Conservation (phyloP, 352 stramenopile species). For the Phytophthora tentaculata region DNA sequence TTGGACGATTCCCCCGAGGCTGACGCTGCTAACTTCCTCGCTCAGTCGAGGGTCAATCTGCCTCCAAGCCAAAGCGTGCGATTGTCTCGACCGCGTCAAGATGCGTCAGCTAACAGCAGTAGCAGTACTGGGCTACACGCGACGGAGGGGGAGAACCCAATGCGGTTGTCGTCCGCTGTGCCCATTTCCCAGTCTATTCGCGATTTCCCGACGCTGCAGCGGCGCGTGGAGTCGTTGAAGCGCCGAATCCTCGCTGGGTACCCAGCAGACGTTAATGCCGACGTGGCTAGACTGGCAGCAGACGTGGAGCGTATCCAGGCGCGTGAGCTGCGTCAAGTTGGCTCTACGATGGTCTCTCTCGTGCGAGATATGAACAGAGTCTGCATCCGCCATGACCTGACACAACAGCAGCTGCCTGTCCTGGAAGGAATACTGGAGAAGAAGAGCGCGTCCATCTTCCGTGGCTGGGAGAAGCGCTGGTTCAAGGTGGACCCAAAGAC, state of each 20-base stretch:
- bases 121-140: conserved; percentile 1
- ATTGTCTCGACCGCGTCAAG: conserved; percentile 12
- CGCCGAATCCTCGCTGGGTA: conserved; percentile 48
- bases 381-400: conserved; percentile 39
- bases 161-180: conserved; percentile 19
- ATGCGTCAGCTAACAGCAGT: conserved; percentile 1
- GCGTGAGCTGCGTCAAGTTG: conserved; percentile 51
- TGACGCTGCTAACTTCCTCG: conserved; percentile 9
- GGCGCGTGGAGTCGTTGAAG: conserved; percentile 63
- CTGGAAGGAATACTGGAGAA: conserved; percentile 77
- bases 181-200: conserved; percentile 38
- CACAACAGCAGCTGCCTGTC: conserved; percentile 47
- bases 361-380: conserved; percentile 64
- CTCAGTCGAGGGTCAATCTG: conserved; percentile 18
- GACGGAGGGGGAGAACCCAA: conserved; percentile 7
- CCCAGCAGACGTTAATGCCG: conserved; percentile 42
- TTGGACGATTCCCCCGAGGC: conserved; percentile 5
- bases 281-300: conserved; percentile 44
- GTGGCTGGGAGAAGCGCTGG: conserved; percentile 70
- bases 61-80: conserved; percentile 4
- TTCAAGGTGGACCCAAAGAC: conserved; percentile 77
- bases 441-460: conserved; percentile 81
- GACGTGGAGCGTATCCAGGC: conserved; percentile 49
- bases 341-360: conserved; percentile 56
- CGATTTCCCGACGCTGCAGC: conserved; percentile 53